Base-by-base conservation (phyloP, 2,329 filamentous ascomycete species). In the Talaromyces sp. region DNA sequence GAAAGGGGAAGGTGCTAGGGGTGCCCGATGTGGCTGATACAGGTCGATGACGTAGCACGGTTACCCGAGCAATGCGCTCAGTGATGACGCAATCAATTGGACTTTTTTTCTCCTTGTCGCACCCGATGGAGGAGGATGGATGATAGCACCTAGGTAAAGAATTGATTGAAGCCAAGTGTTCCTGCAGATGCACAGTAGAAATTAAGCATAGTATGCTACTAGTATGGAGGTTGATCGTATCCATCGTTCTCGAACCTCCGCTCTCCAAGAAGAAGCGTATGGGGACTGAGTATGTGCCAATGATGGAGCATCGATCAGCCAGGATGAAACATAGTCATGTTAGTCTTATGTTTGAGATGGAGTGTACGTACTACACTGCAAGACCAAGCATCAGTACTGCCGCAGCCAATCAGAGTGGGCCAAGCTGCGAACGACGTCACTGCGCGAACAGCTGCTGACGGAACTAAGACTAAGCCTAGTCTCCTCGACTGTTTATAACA, bases 391-490 rank as follows among this genome's bases (percentile, higher is more conserved):
- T 29, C 15, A 13, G 11, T 27, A 15, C 7, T 1, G 51, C 4
- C 22, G 25, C 31, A 17, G 38, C 56, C 56, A 59, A 59, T 59
- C 56, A 59, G 36, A 6, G 13, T 13, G 17, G 51, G 8, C 13
- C 51, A 19, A 56, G 19, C 31, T 38, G 54, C 54, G 22, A 45
- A 59, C 56, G 38, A 59, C 56, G 56, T 43, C 56, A 45, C 27
- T 17, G 38, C 15, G 27, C 15, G 15, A n/a, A 31, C 49, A n/a
- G 49, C 56, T 58, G 56, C 56, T 59, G 56, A 29, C 56, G 15
- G 56, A 59, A 38, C 56, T 59, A 27, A 22, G n/a, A 31, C 36
- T 29, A 25, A 19, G n/a, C 17, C 36, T 43, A 25, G 25, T 25
- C 47, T 51, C 10, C 51, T 53, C 53, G 31, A 19, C 31, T 38